These are phyloP conservation scores for Metschnikowia drakensbergensis DNA, from an alignment of 805 yeast genomes.

Conservation along the genomic window DNA sequence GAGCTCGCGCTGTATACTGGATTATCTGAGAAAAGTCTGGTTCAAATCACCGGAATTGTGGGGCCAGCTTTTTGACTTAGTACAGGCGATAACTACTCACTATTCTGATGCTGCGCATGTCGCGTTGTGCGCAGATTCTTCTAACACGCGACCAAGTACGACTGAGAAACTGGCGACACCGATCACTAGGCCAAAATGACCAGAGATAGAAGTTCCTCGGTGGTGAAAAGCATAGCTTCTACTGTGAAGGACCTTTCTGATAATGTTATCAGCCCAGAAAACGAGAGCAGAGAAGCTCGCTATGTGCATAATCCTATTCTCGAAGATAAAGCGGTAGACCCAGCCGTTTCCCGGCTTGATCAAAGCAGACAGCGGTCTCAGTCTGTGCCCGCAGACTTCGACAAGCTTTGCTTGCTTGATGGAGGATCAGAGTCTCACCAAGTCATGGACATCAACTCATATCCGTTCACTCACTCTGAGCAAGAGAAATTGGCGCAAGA, in stretches of 20 bases:
- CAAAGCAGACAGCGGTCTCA: background rate
- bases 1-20: no score
- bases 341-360: background rate
- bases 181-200: constrained; percentile 23
- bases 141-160: constrained; percentile 3
- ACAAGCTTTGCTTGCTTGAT: background rate
- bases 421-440: background rate
- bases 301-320: constrained; percentile 15
- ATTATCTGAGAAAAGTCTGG: no score
- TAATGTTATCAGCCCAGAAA: constrained; percentile 20
- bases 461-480: constrained; percentile 41
- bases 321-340: background rate
- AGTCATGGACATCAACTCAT: constrained; percentile 7
- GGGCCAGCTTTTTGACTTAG: background rate
- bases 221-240: constrained; percentile 59
- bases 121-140: constrained; percentile 3
- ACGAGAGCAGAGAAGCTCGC: constrained; percentile 16
- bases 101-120: constrained; percentile 1
- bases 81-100: background rate
- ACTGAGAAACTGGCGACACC: constrained; percentile 1
- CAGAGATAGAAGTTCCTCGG: constrained; percentile 55
- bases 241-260: constrained; percentile 42
- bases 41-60: no score
- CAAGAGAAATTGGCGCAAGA: constrained; percentile 29
- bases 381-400: background rate